phyloP scores from a whole-genome alignment of 768 basidiomycete genomes.

The Leccinum fibrillosum region DNA sequence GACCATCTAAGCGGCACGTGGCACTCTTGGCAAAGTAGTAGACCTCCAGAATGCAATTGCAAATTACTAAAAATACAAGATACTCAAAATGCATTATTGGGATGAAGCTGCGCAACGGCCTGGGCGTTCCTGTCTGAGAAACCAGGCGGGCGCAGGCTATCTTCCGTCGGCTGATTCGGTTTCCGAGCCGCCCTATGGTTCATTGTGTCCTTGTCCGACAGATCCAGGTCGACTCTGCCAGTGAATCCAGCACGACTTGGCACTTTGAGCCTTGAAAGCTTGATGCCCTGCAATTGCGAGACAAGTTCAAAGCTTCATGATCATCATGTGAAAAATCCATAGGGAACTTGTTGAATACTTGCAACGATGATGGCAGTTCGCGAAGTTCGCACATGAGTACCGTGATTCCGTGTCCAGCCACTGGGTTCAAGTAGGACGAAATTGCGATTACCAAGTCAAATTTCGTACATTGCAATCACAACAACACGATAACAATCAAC shows the following conservation, averaged over 20 bases:
- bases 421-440: background rate
- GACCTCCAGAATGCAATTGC: background rate
- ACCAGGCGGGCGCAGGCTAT: background rate
- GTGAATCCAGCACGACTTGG: no score
- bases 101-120: background rate
- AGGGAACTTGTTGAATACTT: background rate
- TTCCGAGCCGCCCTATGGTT: background rate
- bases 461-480: background rate
- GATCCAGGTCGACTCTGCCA: background rate
- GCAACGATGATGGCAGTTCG: background rate
- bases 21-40: no score
- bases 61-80: background rate
- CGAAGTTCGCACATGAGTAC: background rate
- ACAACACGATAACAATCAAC: background rate
- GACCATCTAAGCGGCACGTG: no score
- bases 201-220: background rate
- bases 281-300: no score
- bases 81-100: background rate
- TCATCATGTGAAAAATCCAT: background rate
- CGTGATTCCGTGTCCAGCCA: no score
- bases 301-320: background rate
- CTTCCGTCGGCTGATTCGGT: background rate
- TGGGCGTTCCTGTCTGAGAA: background rate
- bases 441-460: background rate
- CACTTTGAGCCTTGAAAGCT: no score